Evolutionary conservation across 768 basidiomycete genomes (phyloP).

Genomic region (Pleurotus sapidus): DNA sequence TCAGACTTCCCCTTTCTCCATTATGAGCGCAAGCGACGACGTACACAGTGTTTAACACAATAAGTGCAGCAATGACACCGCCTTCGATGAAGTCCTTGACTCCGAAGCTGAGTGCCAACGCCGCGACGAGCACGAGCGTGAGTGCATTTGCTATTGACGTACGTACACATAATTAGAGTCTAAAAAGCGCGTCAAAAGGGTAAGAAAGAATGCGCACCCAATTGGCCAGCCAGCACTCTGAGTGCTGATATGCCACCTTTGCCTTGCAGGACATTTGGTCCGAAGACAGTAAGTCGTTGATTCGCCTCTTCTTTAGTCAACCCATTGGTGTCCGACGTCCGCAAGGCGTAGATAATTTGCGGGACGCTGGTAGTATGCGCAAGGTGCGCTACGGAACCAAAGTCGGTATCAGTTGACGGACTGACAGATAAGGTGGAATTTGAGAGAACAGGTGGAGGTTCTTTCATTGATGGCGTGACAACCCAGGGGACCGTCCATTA

Average conservation of each 20-base stretch:
- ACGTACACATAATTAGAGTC: background rate
- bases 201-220: conserved; percentile 20
- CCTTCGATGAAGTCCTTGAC: conserved; percentile 7
- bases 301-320: conserved; percentile 32
- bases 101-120: conserved; percentile 8
- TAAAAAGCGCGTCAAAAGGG: background rate
- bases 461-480: conserved; percentile 7
- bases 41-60: conserved; percentile 38
- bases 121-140: conserved; percentile 21
- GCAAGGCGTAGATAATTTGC: conserved; percentile 27
- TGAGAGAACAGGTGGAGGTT: conserved; percentile 9
- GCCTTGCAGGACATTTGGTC: conserved; percentile 31
- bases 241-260: conserved; percentile 31
- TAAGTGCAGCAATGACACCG: conserved; percentile 6
- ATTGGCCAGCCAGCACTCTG: conserved; percentile 30
- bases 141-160: conserved; percentile 36
- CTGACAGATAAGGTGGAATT: conserved; percentile 30
- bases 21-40: conserved; percentile 2
- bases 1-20: background rate
- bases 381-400: conserved; percentile 24
- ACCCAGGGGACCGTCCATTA: background rate
- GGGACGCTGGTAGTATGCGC: conserved; percentile 28
- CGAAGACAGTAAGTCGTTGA: conserved; percentile 27
- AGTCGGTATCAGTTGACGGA: conserved; percentile 27
- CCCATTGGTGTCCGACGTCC: conserved; percentile 29